Percentiles rank a stretch among this genome's conserved stretches.
These are phyloP conservation scores for Fomitopsis pinicola DNA, from an alignment of 1,284 basidiomycete species.

Conservation along the genomic window DNA sequence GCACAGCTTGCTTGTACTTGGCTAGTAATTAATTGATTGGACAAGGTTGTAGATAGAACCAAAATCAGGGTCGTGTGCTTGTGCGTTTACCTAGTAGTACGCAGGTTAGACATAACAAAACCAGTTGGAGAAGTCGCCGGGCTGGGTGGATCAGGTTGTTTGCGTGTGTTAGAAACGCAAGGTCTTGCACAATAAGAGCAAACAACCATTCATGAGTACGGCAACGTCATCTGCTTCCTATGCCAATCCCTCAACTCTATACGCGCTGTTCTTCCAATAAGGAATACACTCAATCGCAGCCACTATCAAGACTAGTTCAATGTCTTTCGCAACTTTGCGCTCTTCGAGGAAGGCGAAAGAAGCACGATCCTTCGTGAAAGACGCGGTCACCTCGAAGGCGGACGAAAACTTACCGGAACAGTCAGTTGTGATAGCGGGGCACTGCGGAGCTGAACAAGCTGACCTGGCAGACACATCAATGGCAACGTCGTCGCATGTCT, in stretches of 20 bases:
- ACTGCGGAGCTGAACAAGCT: no score
- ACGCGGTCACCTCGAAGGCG: neutral
- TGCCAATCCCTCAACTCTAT: no score
- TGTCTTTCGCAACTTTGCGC: slow-evolving; percentile 31
- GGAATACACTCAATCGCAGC: no score
- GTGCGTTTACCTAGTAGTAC: neutral
- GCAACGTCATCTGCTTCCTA: neutral
- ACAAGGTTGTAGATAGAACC: no score
- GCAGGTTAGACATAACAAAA: no score
- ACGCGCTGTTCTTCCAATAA: no score
- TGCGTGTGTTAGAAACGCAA: neutral
- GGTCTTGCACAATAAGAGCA: neutral
- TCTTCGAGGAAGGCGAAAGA: slow-evolving; percentile 22
- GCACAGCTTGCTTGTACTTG: no score
- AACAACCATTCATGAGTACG: neutral
- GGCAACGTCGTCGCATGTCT: no score
- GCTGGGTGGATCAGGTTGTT: neutral
- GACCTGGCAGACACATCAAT: no score
- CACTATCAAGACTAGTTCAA: slow-evolving; percentile 4
- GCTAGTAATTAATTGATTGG: no score
- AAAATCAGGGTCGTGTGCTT: no score
- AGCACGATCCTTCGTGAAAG: slow-evolving; percentile 24
- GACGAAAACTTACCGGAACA: neutral
- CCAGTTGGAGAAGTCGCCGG: neutral
- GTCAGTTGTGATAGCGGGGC: neutral